Evolutionary conservation across 2,329 filamentous ascomycete species (phyloP), one percentile per base, ranked within the genome.

Genomic region (Hymenoscyphus linearis): DNA sequence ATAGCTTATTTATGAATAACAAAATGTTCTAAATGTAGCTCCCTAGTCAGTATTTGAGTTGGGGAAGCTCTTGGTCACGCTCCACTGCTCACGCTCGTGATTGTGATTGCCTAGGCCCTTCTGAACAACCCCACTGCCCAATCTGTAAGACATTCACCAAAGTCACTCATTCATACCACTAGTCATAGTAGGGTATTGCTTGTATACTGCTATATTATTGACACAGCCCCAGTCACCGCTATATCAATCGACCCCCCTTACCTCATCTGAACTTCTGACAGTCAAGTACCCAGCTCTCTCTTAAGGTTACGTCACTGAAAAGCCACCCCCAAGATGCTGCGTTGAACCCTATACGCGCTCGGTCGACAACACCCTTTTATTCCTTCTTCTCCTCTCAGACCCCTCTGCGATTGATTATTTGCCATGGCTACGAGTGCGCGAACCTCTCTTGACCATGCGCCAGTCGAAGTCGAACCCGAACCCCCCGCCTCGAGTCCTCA

Each of bases 401-500:
- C 40, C 14, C 22, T 16, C 40, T 31, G 50, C 13, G 10, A 25
- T 14, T 31, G 16, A 36, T 26, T 25, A 18, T 35, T 37, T 52
- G 25, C n/a, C 47, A 65, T 67, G 66, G 62, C 62, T 12, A 66
- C 68, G 26, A 67, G 63, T 47, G 52, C 63, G 34, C 65, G 65
- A 47, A 60, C 52, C 16, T 70, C 67, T 31, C 36, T 37, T 26
- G 65, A 67, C 37, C 37, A 59, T 13, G 25, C 47, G 6, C 52
- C 60, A n/a, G 26, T 37, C 26, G 56, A 57, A 7, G 53, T 18
- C 34, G 40, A 50, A 5, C 55, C 36, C 22, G 57, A 59, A 22
- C 50, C 58, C 55, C 54, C 58, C 34, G 67, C 66, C n/a, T 72
- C 79, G 14, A 79, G 77, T 40, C 83, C 81, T 1, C 79, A 81